These are phyloP conservation scores for Dendrobium chrysotoxum DNA, from an alignment of 106 monocot species.

Conservation along the genomic window DNA sequence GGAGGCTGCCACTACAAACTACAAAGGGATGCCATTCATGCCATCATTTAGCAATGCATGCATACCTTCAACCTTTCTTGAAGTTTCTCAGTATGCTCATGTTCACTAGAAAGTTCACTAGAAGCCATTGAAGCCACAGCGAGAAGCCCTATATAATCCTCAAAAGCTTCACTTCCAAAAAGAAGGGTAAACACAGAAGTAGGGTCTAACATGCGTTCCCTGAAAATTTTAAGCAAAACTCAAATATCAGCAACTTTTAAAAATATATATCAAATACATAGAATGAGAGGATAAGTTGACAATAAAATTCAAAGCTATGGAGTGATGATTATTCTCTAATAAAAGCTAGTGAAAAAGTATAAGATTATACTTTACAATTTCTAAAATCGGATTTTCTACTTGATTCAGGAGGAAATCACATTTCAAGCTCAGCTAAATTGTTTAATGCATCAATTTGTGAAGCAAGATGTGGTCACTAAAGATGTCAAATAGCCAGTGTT, in stretches of 20 bases:
- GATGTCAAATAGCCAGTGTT: background rate
- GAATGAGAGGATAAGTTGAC: background rate
- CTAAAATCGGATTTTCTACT: background rate
- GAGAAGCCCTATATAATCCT: conserved; percentile 79
- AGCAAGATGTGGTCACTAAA: background rate
- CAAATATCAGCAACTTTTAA: background rate
- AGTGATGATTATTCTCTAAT: background rate
- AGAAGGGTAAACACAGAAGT: conserved; percentile 73
- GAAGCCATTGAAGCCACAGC: conserved; percentile 72
- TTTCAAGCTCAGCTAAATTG: background rate
- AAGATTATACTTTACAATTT: background rate
- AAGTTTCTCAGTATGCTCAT: conserved; percentile 49
- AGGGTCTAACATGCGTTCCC: conserved; percentile 70
- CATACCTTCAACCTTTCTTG: conserved; percentile 63
- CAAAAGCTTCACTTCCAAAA: conserved; percentile 86
- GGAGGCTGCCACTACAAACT: background rate
- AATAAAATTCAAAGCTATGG: background rate
- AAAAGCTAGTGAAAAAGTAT: background rate
- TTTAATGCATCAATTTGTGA: background rate
- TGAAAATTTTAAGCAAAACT: conserved; percentile 13
- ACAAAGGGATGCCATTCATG: background rate
- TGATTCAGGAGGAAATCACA: background rate
- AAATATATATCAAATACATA: background rate
- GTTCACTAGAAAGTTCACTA: conserved; percentile 35
- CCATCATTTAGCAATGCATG: background rate